phyloP scores from a whole-genome alignment of 345 rosid species.

The Linum tenue region DNA sequence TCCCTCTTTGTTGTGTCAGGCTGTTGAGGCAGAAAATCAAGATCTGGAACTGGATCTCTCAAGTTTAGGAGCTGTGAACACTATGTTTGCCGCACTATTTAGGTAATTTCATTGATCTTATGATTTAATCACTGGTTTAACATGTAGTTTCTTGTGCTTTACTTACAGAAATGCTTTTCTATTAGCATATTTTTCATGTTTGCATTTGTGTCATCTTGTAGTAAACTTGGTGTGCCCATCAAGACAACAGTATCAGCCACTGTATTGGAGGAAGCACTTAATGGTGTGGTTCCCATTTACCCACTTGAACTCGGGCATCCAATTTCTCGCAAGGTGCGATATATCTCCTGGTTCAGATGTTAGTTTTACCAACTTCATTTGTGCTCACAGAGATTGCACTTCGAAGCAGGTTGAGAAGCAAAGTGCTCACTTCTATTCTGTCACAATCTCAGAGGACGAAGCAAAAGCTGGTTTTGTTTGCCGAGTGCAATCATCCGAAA shows the following conservation, averaged over 20 bases:
- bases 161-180: not conserved
- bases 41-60: conserved; percentile 95
- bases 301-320: conserved; percentile 60
- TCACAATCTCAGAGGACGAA: conserved; percentile 80
- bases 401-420: conserved; percentile 90
- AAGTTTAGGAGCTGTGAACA: conserved; percentile 89
- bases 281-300: conserved; percentile 56
- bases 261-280: conserved; percentile 92
- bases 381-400: conserved; percentile 19
- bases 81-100: conserved; percentile 89
- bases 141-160: too few species aligned
- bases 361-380: conserved; percentile 7
- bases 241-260: conserved; percentile 96
- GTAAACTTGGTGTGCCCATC: conserved; percentile 98
- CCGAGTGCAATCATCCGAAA: conserved; percentile 84
- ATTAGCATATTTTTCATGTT: not conserved
- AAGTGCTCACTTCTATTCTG: conserved; percentile 94
- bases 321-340: conserved; percentile 61
- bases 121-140: not conserved
- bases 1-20: conserved; percentile 31
- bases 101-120: conserved; percentile 34
- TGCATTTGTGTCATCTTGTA: conserved; percentile 9
- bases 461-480: conserved; percentile 78
- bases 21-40: conserved; percentile 64
- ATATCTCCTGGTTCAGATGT: conserved; percentile 13